Conservation (phyloP, 2,329 filamentous ascomycete genomes). For the Trichophyton equinum region DNA sequence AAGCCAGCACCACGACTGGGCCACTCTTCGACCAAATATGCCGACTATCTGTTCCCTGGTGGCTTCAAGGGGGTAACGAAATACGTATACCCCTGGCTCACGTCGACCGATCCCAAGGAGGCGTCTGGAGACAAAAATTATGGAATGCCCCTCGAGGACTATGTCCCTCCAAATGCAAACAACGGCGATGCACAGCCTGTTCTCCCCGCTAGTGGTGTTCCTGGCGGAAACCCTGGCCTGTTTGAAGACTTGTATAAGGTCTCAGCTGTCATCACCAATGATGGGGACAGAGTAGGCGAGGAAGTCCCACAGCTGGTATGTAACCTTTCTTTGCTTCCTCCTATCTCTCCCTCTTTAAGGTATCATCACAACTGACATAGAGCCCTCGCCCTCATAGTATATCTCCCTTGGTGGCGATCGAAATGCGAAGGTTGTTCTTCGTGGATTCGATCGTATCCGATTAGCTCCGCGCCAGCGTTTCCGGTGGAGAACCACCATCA, state of each 20-base stretch:
- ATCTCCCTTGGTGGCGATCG: slow-evolving; percentile 65
- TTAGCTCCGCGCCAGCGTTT: slow-evolving; percentile 57
- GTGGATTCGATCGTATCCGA: slow-evolving; percentile 66
- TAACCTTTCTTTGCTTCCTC: slow-evolving; percentile 6
- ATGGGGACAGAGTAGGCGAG: slow-evolving; percentile 36
- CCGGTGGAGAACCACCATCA: slow-evolving; percentile 57
- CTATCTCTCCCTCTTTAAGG: neutral
- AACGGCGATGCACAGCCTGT: slow-evolving; percentile 45
- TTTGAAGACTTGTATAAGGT: slow-evolving; percentile 41
- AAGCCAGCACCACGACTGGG: slow-evolving; percentile 43
- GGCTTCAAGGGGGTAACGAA: slow-evolving; percentile 38
- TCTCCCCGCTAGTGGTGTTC: slow-evolving; percentile 45
- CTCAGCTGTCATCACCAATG: slow-evolving; percentile 40
- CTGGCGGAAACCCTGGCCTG: slow-evolving; percentile 47
- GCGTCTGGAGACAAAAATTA: slow-evolving; percentile 44
- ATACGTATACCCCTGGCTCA: slow-evolving; percentile 55
- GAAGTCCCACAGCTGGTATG: slow-evolving; percentile 42
- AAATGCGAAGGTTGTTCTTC: slow-evolving; percentile 54
- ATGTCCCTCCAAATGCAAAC: slow-evolving; percentile 39
- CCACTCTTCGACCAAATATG: slow-evolving; percentile 34
- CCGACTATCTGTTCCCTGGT: slow-evolving; percentile 45
- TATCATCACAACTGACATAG: slow-evolving; percentile 1
- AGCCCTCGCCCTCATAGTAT: slow-evolving; percentile 36
- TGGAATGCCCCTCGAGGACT: slow-evolving; percentile 37
- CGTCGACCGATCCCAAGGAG: slow-evolving; percentile 42